Base-by-base conservation (phyloP, 1,284 basidiomycete species). In the Trichosporon sp. region DNA sequence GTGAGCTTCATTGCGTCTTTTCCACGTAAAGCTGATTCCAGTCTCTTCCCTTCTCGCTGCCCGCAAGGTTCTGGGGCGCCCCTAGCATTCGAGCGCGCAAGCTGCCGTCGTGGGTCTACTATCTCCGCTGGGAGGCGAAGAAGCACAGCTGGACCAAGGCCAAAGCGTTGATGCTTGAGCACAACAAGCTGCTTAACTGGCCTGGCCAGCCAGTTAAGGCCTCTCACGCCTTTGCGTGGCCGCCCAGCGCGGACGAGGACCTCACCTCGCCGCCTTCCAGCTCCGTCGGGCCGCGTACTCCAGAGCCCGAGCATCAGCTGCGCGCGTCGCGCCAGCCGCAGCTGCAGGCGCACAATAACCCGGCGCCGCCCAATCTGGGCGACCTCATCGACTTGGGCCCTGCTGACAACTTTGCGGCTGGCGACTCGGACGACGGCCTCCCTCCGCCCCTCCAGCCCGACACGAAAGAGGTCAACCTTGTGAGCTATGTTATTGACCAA, bases 41-140 rank as follows among this genome's bases (percentile, higher is more conserved):
- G 68, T 18, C n/a, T 13, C 47, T 69, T 13, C 65, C 68, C 8
- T 62, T 67, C 65, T 53, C 63, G 9, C 65, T 70, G n/a, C 68
- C 68, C 12, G 62, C 62, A 5, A 42, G 65, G 42, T 60, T 67
- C 32, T 70, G 65, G 65, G 23, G 31, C 3, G 29, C 11, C 15
- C 56, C 56, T 2, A 29, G 18, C 4, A 12, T 32, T 31, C 56
- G 56, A 7, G 15, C 18, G 7, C 27, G 29, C 8, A 32, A n/a
- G 2, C 7, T 2, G 4, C 56, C 27, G 5, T 60, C 56, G 0
- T 70, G 68, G 68, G 9, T 66, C 31, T 27, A 62, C 34, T 32
- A 34, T 23, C 42, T 67, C 1, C 51, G 62, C 31, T 70, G 65
- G 65, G 53, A 70, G 51, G 21, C 63, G 3, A 12, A 25, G 6